Conservation (phyloP, 805 yeast genomes). For the Ogataea naganishii region DNA sequence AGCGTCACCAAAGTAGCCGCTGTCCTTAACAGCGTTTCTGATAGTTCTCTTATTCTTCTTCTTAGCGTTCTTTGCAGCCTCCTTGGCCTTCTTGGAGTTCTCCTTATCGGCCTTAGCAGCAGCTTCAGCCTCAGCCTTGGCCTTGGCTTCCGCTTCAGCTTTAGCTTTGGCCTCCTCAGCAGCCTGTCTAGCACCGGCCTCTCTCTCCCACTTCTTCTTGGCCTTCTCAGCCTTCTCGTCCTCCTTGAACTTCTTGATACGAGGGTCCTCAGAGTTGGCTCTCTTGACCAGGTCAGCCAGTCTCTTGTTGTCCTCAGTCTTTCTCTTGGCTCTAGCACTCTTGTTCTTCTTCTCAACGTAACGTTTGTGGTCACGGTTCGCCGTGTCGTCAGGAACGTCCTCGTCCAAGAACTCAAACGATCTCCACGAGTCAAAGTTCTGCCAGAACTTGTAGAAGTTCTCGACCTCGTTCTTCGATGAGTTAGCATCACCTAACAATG, state of each 20-base stretch:
- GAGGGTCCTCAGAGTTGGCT: slow-evolving; percentile 86
- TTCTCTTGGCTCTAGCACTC: slow-evolving; percentile 93
- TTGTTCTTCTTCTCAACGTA: slow-evolving; percentile 95
- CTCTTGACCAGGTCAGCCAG: slow-evolving; percentile 79
- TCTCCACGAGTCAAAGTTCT: slow-evolving; percentile 96
- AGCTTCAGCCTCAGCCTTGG: slow-evolving; percentile 68
- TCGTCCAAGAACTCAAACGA: slow-evolving; percentile 96
- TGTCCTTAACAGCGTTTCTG: slow-evolving; percentile 77
- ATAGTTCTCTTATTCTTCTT: slow-evolving; percentile 64
- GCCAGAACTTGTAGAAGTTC: slow-evolving; percentile 85
- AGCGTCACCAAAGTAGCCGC: slow-evolving; percentile 76
- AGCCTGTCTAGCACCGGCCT: slow-evolving; percentile 94
- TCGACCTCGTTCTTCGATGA: slow-evolving; percentile 77
- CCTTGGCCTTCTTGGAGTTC: slow-evolving; percentile 74
- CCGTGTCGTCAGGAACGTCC: slow-evolving; percentile 98
- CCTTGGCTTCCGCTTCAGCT: slow-evolving; percentile 82
- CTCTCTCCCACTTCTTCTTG: slow-evolving; percentile 93
- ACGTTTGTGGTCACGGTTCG: slow-evolving; percentile 99
- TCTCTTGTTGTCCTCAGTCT: slow-evolving; percentile 94
- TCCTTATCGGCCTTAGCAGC: slow-evolving; percentile 53
- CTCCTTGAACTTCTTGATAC: slow-evolving; percentile 89
- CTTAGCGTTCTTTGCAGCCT: slow-evolving; percentile 94
- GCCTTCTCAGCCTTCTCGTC: slow-evolving; percentile 93
- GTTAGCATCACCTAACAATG: slow-evolving; percentile 60
- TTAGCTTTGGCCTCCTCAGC: slow-evolving; percentile 85